Percentiles rank a stretch among this genome's conserved stretches.
Conservation (phyloP, 148 eudicot species). For the Talinum fruticosum region DNA sequence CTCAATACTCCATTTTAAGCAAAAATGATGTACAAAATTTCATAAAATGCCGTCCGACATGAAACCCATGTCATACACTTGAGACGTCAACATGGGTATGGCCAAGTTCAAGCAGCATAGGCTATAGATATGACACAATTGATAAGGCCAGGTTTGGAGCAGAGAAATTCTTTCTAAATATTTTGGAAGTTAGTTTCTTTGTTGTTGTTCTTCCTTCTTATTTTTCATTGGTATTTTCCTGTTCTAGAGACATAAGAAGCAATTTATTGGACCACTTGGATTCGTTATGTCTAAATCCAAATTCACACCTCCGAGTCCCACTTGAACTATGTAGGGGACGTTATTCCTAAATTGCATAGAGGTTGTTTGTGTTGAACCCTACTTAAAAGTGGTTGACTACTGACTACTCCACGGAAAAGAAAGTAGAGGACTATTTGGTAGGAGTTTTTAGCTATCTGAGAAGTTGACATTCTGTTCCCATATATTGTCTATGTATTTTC, state of each 20-base stretch:
- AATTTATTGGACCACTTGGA: not conserved
- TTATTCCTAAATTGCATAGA: not conserved
- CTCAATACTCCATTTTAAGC: too few relatives aligned
- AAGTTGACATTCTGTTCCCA: not conserved
- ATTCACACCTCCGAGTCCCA: too few relatives aligned
- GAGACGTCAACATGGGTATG: too few relatives aligned
- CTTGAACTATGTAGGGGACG: too few relatives aligned
- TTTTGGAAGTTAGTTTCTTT: not conserved
- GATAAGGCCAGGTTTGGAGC: not conserved
- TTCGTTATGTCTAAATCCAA: not conserved
- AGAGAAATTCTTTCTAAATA: not conserved
- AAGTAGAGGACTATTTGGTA: not conserved
- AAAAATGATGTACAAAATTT: too few relatives aligned
- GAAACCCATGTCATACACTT: too few relatives aligned
- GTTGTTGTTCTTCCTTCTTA: not conserved
- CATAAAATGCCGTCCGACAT: too few relatives aligned
- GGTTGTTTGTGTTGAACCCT: not conserved
- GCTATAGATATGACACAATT: too few relatives aligned
- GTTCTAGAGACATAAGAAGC: not conserved
- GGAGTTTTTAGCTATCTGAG: not conserved
- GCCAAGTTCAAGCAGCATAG: too few relatives aligned
- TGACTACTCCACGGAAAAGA: not conserved
- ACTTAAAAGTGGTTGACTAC: not conserved
- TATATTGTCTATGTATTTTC: not conserved
- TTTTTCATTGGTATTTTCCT: not conserved